These are phyloP conservation scores for Basidiobolus meristosporus DNA, from an alignment of 371 early-diverging fungal genomes.

Conservation along the genomic window DNA sequence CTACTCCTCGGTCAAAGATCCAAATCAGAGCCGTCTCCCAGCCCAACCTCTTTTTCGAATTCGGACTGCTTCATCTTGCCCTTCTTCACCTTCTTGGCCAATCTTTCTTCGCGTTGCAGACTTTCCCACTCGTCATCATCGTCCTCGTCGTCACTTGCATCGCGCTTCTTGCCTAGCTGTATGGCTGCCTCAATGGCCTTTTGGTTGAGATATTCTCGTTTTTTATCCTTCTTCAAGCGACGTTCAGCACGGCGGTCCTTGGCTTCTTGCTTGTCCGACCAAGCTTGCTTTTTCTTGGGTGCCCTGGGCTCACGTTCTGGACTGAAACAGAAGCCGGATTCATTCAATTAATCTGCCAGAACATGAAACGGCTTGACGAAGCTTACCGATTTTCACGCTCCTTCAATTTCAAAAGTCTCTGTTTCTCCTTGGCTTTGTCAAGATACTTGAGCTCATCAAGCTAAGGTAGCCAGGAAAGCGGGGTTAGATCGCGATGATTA, in stretches of 20 bases:
- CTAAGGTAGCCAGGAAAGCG: too few species aligned
- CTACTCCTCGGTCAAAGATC: too few species aligned
- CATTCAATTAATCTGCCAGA: too few species aligned
- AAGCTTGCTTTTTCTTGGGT: slow-evolving; percentile 22
- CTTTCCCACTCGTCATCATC: slow-evolving; percentile 21
- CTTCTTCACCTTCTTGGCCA: slow-evolving; percentile 27
- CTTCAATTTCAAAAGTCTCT: too few species aligned
- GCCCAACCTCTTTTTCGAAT: slow-evolving; percentile 19
- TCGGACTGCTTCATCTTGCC: slow-evolving; percentile 19
- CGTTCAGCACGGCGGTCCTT: slow-evolving; percentile 42
- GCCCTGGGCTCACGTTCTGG: too few species aligned
- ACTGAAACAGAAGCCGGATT: too few species aligned
- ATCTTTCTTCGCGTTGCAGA: slow-evolving; percentile 19
- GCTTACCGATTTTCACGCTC: too few species aligned
- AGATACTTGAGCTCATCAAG: too few species aligned
- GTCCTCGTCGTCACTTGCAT: slow-evolving; percentile 10
- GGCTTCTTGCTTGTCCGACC: slow-evolving; percentile 52
- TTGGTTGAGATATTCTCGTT: slow-evolving; percentile 25
- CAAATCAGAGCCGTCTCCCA: too few species aligned
- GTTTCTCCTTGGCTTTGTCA: too few species aligned
- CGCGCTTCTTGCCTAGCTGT: slow-evolving; percentile 3
- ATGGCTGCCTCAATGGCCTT: slow-evolving; percentile 3
- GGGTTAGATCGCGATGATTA: too few species aligned
- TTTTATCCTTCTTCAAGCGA: slow-evolving; percentile 40
- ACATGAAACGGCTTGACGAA: too few species aligned